Base-by-base conservation (phyloP, 345 rosid species). In the Corchorus capsularis region DNA sequence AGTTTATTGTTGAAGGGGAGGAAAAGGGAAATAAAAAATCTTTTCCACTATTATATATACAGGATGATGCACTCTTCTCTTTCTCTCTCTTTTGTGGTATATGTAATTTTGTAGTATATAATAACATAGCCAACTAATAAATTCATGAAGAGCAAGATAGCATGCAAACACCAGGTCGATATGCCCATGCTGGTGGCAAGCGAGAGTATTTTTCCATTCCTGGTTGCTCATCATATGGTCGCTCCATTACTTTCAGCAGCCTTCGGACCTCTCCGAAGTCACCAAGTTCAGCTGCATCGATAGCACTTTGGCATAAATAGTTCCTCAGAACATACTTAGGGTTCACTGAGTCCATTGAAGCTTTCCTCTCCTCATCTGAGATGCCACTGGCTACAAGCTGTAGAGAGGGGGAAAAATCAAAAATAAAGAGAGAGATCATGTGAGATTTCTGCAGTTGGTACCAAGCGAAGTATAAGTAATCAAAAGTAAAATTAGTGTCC, bases 171-270 rank as follows among this genome's bases (percentile, higher is more conserved):
- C 98, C 99, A 15, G 99, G 98, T 56, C 99, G 79, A 78, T 93
- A 93, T 34, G 99, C 99, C 99, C 99, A 96, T 0, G 98, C 98
- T 3, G 99, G 99, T 52, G 99, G 99, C 85, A 96, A 81, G 49
- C 97, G 89, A 15, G 97, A 97, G 64, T 92, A 96, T 74, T 93
- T 96, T 82, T 93, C 96, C 99, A 96, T 96, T 73, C 94, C 98
- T 0, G 95, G 97, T 82, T 93, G 99, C 45, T 96, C 98, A 0
- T 92, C 96, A 52, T 87, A 91, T 8, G 98, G 98, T 22, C 82
- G 85, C 72, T 94, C 88, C 86, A 96, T 87, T 39, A 96, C 77
- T 74, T 93, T 92, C 27, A 93, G 87, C 85, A 96, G 76, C 82
- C 90, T 87, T 64, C 86, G 87, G 37, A 92, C 97, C 86, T 89